Percentiles rank a stretch among this genome's conserved stretches.
Evolutionary conservation across 305 asterid genomes (phyloP).

Genomic region (Plantago rigida): DNA sequence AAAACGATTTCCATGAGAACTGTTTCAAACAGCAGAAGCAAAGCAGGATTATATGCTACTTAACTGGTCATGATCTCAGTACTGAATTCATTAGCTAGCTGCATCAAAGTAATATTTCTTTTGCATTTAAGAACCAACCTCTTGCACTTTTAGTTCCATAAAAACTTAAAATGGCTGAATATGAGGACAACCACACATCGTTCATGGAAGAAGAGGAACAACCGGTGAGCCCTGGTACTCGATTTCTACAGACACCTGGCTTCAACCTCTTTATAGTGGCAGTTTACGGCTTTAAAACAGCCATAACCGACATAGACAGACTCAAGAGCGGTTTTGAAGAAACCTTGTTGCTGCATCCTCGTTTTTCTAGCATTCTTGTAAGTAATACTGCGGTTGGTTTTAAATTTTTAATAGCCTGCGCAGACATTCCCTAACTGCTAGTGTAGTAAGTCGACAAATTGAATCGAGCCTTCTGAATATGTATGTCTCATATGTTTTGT

Average conservation of each 20-base stretch:
- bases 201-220: neutral
- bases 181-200: too few species aligned
- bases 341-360: neutral
- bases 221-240: neutral
- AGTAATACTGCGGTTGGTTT: neutral
- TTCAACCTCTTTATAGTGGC: neutral
- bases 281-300: neutral
- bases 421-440: too few species aligned
- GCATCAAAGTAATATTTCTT: too few species aligned
- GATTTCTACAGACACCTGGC: neutral
- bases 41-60: too few species aligned
- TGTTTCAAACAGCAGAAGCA: too few species aligned
- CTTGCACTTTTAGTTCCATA: too few species aligned
- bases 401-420: too few species aligned
- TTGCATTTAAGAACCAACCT: too few species aligned
- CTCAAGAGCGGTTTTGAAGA: neutral
- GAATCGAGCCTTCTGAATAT: neutral
- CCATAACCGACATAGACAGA: neutral
- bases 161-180: too few species aligned
- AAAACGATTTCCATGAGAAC: too few species aligned
- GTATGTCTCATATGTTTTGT: neutral
- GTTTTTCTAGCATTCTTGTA: conserved; percentile 9
- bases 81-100: too few species aligned
- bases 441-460: neutral
- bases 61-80: too few species aligned